A percentile compares a stretch with the other conserved stretches of the same genome.
Evolutionary conservation across 805 yeast species (phyloP).

Genomic region (Myxozyma vanderwaltii): DNA sequence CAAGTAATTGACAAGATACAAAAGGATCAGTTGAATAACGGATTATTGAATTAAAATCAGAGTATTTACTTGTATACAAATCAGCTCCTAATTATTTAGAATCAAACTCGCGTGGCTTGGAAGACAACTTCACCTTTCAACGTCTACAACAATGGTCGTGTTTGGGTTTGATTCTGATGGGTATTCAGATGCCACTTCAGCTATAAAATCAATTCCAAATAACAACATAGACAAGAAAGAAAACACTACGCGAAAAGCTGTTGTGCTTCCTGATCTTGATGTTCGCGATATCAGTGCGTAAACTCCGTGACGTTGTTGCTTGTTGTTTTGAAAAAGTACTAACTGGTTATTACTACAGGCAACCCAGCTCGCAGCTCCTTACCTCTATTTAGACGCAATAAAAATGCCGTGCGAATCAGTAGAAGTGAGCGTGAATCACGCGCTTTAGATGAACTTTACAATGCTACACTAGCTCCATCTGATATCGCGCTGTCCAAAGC

Average conservation of each 20-base stretch:
- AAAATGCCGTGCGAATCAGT: not conserved
- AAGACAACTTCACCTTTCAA: too few species aligned
- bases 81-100: too few species aligned
- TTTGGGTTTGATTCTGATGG: constrained; percentile 1
- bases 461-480: constrained; percentile 4
- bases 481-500: not conserved
- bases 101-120: too few species aligned
- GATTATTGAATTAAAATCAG: too few species aligned
- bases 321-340: not conserved
- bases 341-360: not conserved
- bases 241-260: not conserved
- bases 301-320: too few species aligned
- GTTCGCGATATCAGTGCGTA: not conserved
- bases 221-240: not conserved
- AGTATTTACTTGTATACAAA: too few species aligned
- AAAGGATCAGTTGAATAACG: too few species aligned
- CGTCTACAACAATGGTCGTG: constrained; percentile 2
- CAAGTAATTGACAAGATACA: too few species aligned
- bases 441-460: constrained; percentile 4
- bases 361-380: not conserved
- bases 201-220: too few species aligned
- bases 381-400: not conserved
- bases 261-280: constrained; percentile 4
- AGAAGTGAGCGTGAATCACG: constrained; percentile 4
- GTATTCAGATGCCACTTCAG: not conserved